These are phyloP conservation scores for Ophiostoma populinum DNA, from an alignment of 2,329 filamentous ascomycete species.

Conservation along the genomic window DNA sequence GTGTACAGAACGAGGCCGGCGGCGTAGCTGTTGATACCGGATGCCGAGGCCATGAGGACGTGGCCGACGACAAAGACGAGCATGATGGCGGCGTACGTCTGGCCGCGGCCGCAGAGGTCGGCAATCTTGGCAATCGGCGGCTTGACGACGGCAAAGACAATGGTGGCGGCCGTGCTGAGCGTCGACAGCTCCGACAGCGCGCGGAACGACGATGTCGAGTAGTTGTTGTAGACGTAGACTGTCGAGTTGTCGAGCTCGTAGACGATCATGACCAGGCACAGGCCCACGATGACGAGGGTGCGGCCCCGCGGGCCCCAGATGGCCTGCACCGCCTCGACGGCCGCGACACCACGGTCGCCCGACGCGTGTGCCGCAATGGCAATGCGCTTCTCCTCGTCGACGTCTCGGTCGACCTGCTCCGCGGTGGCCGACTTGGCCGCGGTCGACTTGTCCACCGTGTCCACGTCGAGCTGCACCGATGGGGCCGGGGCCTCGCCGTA, in stretches of 20 bases:
- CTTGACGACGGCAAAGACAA: constrained; percentile 35
- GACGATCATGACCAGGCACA: constrained; percentile 2
- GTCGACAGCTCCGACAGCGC: constrained; percentile 16
- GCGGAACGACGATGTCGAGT: constrained; percentile 18
- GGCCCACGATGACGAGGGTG: not conserved
- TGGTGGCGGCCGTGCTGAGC: constrained; percentile 17
- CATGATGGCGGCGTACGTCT: constrained; percentile 39
- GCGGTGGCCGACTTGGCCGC: not conserved
- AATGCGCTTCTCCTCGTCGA: not conserved
- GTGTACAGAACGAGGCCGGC: constrained; percentile 40
- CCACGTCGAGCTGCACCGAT: too few relatives aligned
- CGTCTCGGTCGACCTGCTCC: not conserved
- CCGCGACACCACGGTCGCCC: not conserved
- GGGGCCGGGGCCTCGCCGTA: too few relatives aligned
- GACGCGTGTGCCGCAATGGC: not conserved
- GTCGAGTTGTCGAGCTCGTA: constrained; percentile 16
- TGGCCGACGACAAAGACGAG: constrained; percentile 37
- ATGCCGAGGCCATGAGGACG: constrained; percentile 34
- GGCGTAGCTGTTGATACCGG: constrained; percentile 32
- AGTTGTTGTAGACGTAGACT: constrained; percentile 17
- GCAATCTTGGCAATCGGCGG: constrained; percentile 44
- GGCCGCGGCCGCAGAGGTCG: constrained; percentile 37
- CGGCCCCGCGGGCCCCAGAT: not conserved
- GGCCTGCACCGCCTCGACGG: not conserved
- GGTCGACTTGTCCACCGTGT: not conserved